Percentiles rank a stretch among this genome's conserved stretches.
These are phyloP conservation scores for Trichoderma orchidacearum DNA, from an alignment of 495 filamentous ascomycete genomes.

Conservation along the genomic window DNA sequence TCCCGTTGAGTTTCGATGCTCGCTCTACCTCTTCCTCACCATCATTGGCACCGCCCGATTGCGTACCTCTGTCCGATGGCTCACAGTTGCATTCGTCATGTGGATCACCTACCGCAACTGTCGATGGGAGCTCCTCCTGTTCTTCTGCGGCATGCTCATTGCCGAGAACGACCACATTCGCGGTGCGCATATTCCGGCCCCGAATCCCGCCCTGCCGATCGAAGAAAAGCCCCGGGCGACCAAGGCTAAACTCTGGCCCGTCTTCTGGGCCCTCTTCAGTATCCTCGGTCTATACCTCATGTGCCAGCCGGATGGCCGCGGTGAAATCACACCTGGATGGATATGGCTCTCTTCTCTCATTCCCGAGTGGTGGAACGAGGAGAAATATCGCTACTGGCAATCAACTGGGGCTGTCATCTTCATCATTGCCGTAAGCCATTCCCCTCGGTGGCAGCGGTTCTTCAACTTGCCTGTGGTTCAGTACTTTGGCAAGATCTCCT, in stretches of 20 bases:
- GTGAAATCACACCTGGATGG: constrained; percentile 24
- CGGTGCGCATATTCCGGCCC: constrained; percentile 11
- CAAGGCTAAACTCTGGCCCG: not conserved
- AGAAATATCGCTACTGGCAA: constrained; percentile 29
- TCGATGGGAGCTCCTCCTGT: constrained; percentile 30
- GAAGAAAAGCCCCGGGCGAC: constrained; percentile 7
- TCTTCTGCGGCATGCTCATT: constrained; percentile 23
- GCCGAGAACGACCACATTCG: constrained; percentile 23
- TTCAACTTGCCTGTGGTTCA: constrained; percentile 21
- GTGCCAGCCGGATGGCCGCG: constrained; percentile 24
- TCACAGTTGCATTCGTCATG: constrained; percentile 12
- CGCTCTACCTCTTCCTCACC: constrained; percentile 49
- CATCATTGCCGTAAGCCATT: constrained; percentile 20
- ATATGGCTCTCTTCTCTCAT: constrained; percentile 20
- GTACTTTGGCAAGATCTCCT: constrained; percentile 37
- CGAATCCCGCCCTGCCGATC: constrained; percentile 7
- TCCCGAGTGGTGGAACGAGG: constrained; percentile 22
- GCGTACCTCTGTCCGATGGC: constrained; percentile 11
- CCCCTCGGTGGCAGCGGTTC: constrained; percentile 18
- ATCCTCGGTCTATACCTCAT: constrained; percentile 25
- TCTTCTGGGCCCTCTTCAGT: constrained; percentile 11
- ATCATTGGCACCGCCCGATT: constrained; percentile 31
- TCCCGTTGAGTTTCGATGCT: constrained; percentile 54
- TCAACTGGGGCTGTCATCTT: constrained; percentile 23
- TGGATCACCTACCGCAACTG: constrained; percentile 18